These are phyloP conservation scores for Collybia mongolica DNA, from an alignment of 768 basidiomycete genomes.

Conservation along the genomic window DNA sequence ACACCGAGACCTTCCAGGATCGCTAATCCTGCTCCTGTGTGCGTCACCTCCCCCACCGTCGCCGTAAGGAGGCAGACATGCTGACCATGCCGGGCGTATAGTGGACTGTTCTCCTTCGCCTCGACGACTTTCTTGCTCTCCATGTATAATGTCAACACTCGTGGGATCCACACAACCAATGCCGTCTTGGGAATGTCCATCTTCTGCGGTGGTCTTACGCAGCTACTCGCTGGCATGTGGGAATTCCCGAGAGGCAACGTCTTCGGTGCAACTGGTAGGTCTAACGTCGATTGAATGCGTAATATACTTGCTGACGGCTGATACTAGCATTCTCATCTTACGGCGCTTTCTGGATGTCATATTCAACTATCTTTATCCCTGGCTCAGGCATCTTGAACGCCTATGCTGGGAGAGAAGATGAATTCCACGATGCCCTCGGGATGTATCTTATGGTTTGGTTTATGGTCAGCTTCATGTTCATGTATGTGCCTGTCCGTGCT, in stretches of 20 bases:
- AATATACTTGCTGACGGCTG: too few species aligned
- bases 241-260: conserved; percentile 69
- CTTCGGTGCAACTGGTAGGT: conserved; percentile 72
- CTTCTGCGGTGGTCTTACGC: conserved; percentile 81
- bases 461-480: conserved; percentile 65
- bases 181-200: conserved; percentile 85
- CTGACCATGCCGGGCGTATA: conserved; percentile 21
- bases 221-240: conserved; percentile 91
- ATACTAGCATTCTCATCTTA: conserved; percentile 73
- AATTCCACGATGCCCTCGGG: conserved; percentile 57
- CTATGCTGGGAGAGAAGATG: conserved; percentile 34
- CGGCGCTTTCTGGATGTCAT: conserved; percentile 90
- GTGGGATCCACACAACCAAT: conserved; percentile 55
- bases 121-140: conserved; percentile 82
- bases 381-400: conserved; percentile 58
- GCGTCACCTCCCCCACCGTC: conserved; percentile 16
- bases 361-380: conserved; percentile 70
- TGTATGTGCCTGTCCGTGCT: conserved; percentile 39
- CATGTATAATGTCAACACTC: conserved; percentile 62
- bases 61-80: too few species aligned
- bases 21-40: conserved; percentile 65
- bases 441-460: conserved; percentile 80
- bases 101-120: conserved; percentile 82
- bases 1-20: conserved; percentile 32
- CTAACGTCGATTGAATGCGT: conserved; percentile 3